Evolutionary conservation across 1,284 basidiomycete species (phyloP).

Genomic region (Ganoderma leucocontextum): DNA sequence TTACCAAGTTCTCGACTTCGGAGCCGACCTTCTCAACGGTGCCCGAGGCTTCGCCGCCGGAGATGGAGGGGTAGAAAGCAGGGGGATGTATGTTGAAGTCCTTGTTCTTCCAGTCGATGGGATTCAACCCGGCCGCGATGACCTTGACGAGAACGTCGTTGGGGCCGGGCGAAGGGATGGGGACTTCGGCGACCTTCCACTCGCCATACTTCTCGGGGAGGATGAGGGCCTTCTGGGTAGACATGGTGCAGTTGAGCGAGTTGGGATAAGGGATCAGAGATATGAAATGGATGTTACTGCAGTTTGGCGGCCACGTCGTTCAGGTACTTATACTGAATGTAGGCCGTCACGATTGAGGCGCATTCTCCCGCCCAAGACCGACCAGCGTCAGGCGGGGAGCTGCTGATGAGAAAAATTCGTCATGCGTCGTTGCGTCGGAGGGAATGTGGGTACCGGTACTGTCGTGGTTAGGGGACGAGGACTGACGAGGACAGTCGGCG

Average conservation of each 20-base stretch:
- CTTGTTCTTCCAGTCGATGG: constrained; percentile 51
- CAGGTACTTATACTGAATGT: not conserved
- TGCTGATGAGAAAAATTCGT: too few relatives aligned
- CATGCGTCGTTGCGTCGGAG: too few relatives aligned
- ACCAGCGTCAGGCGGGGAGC: too few relatives aligned
- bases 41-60: constrained; percentile 59
- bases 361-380: not conserved
- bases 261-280: not conserved
- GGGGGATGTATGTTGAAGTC: constrained; percentile 33
- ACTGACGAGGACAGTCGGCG: too few relatives aligned
- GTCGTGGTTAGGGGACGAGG: too few relatives aligned
- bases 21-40: constrained; percentile 54
- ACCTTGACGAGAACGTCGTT: constrained; percentile 48
- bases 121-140: constrained; percentile 44
- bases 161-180: constrained; percentile 27
- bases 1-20: constrained; percentile 49
- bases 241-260: not conserved
- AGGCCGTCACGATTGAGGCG: not conserved
- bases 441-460: too few relatives aligned
- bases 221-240: constrained; percentile 21
- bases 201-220: constrained; percentile 24
- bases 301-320: too few relatives aligned
- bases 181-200: constrained; percentile 17
- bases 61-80: constrained; percentile 44
- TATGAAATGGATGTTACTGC: not conserved